These are phyloP conservation scores for Moesziomyces sp. DNA, from an alignment of 1,284 basidiomycete species.

Conservation along the genomic window DNA sequence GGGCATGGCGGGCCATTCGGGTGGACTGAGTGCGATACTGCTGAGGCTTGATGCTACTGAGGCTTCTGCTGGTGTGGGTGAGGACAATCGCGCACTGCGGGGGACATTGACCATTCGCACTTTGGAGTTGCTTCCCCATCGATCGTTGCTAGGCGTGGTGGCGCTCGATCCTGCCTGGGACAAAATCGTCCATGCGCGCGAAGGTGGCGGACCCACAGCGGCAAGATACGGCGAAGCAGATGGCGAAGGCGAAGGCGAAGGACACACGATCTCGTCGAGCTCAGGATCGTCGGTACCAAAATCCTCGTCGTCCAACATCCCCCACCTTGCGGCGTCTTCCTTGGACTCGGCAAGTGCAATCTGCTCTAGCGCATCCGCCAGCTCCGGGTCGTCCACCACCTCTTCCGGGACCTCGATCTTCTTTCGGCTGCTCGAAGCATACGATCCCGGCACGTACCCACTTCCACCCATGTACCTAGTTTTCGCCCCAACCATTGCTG, in stretches of 20 bases:
- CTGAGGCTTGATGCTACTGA: conserved; percentile 18
- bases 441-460: conserved; percentile 32
- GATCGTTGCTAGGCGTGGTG: conserved; percentile 23
- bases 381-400: conserved; percentile 41
- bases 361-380: conserved; percentile 54
- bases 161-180: conserved; percentile 33
- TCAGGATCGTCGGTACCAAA: conserved; percentile 20
- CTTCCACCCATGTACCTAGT: conserved; percentile 18
- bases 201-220: conserved; percentile 30
- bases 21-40: conserved; percentile 6
- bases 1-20: conserved; percentile 16
- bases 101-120: conserved; percentile 58
- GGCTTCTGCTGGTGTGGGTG: conserved; percentile 28
- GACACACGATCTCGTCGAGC: conserved; percentile 5
- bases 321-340: conserved; percentile 7
- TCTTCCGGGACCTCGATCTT: conserved; percentile 20
- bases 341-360: conserved; percentile 52
- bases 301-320: conserved; percentile 27
- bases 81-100: conserved; percentile 34
- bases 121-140: conserved; percentile 54
- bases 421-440: conserved; percentile 20
- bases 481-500: conserved; percentile 46
- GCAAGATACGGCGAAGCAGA: conserved; percentile 38
- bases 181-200: conserved; percentile 64
- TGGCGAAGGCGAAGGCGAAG: conserved; percentile 41